Base-by-base conservation (phyloP, 2,329 filamentous ascomycete genomes). In the Hymenoscyphus linearis region DNA sequence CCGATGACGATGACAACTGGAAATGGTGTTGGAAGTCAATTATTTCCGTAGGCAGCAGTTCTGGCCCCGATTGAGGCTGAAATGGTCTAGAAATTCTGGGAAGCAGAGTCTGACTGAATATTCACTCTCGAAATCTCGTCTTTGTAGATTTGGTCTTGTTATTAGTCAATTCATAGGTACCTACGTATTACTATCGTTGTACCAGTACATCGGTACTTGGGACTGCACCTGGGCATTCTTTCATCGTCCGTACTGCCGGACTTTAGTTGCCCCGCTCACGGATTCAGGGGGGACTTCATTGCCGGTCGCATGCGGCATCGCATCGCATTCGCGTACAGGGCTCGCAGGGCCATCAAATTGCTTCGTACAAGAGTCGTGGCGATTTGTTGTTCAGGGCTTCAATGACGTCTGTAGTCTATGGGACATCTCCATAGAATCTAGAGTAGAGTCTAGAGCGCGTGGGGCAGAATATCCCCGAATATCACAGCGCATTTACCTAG, bases 1-100 rank as follows among this genome's bases (percentile, higher is more conserved):
- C 59, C 59, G 53, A 61, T 60, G 61, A 63, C 55, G 55, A 58
- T 52, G 59, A 35, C 58, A 52, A 34, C 56, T 56, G 58, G 52
- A 44, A 31, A 25, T 10, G 3, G 25, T 27, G 14, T 50, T 37
- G n/a, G n/a, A n/a, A n/a, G n/a, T n/a, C n/a, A n/a, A n/a, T n/a
- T n/a, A n/a, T n/a, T n/a, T n/a, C n/a, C n/a, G 16, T 47, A 25
- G 47, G 26, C 52, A 60, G 37, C n/a, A 3, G 18, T 36, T 50
- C 18, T 36, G 37, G 6, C 2, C 9, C 22, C n/a, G 54, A 47
- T 27, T 54, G 40, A 18, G 13, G 44, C 44, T 50, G 44, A 18
- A 50, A 50, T 25, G 13, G 22, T 10, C 44, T 2, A 14, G 44
- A 25, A 50, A 4, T 22, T 25, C 25, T 4, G 3, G 22, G 3